Evolutionary conservation across 2,329 filamentous ascomycete genomes (phyloP).

Genomic region (Colletotrichum shisoi): DNA sequence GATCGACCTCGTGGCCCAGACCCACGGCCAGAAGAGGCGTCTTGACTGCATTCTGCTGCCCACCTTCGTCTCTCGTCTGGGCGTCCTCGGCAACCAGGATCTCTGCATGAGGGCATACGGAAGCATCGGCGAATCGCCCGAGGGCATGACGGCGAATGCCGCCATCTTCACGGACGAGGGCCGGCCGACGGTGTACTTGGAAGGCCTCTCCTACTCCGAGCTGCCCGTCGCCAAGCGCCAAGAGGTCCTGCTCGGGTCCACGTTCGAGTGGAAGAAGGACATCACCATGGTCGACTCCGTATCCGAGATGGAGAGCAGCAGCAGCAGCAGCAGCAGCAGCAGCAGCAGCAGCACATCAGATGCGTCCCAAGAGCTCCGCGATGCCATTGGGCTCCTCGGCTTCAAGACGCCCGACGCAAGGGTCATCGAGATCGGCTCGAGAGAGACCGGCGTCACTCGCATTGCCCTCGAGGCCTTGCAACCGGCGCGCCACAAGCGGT

Average conservation of each 20-base stretch:
- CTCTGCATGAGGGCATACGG: slow-evolving; percentile 28
- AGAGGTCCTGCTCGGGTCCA: slow-evolving; percentile 21
- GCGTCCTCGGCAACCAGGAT: slow-evolving; percentile 18
- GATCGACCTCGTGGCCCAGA: slow-evolving; percentile 26
- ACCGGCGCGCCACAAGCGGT: slow-evolving; percentile 6
- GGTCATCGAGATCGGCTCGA: slow-evolving; percentile 19
- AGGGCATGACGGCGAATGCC: slow-evolving; percentile 11
- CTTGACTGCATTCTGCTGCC: slow-evolving; percentile 22
- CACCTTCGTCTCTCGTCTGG: slow-evolving; percentile 12
- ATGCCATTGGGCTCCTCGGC: background rate
- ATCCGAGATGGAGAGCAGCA: background rate
- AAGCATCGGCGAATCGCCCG: background rate
- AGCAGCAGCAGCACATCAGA: background rate
- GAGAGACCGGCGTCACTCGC: slow-evolving; percentile 2
- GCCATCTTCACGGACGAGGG: slow-evolving; percentile 29
- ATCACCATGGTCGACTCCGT: slow-evolving; percentile 13
- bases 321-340: no score
- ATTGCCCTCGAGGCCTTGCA: slow-evolving; percentile 19
- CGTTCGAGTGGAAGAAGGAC: slow-evolving; percentile 26
- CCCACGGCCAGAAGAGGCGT: slow-evolving; percentile 9
- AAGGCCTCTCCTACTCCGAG: slow-evolving; percentile 27
- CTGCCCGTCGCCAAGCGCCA: slow-evolving; percentile 21
- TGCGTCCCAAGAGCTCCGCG: background rate
- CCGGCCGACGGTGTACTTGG: slow-evolving; percentile 16
- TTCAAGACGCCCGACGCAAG: slow-evolving; percentile 27